Base-by-base conservation (phyloP, 2,329 filamentous ascomycete species). In the Cladosporium cucumerinum region DNA sequence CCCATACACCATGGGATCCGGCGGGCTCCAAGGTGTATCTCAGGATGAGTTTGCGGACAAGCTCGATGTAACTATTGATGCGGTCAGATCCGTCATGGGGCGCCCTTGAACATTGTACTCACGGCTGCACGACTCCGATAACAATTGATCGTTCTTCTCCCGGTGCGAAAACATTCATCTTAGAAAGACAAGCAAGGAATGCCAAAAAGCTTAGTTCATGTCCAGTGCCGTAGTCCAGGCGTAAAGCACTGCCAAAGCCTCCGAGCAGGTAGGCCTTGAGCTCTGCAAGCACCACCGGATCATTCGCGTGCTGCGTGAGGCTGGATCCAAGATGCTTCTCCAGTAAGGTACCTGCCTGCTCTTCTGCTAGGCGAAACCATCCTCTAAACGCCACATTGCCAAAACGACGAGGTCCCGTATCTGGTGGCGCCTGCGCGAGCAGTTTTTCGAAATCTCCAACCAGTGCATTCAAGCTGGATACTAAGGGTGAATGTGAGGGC, bases 1-100 rank as follows among this genome's bases (percentile, higher is more conserved):
- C 95, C 95, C 95, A 99, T 23, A 99, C 95, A 3, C 95, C 95
- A 75, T 98, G 95, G 1, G 94, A 96, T 2, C 95, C 95, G 6
- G 95, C 95, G 4, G 95, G 95, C 75, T 99, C 95, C 23, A 99
- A 86, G 0, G 89, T 97, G 76, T 98, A 99, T 2, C 89, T 94
- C 59, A 92, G 82, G 71, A 99, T 97, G 11, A 99, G 83, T 49
- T 85, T 87, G 46, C 95, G 89, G 54, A 97, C 83, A 1, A 98
- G 88, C 34, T 82, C 81, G n/a, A 96, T 81, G 73, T 96, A 96
- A 48, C 90, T 92, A 72, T 18, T 26, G 60, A 48, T 21, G 30
- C 51, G 25, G 18, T 63, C 54, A n/a, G 1, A 16, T 14, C 16
- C 25, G 48, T 28, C 26, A 5, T 30, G 28, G 34, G n/a, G 16